Conservation (phyloP, 2,329 filamentous ascomycete species). For the Microcyclospora tardicrescens region DNA sequence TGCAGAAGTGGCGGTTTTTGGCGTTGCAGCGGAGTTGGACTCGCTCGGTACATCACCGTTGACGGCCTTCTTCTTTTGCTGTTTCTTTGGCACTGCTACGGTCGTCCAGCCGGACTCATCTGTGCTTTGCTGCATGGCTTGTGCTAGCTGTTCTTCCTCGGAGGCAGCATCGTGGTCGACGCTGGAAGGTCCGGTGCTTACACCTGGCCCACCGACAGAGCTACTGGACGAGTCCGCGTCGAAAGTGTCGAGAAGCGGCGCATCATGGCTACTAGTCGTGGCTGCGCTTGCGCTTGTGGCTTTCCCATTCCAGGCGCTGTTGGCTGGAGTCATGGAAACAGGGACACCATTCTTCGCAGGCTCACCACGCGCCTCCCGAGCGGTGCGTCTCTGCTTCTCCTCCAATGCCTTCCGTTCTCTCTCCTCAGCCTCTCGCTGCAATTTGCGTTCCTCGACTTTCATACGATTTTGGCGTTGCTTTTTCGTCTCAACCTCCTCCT, state of each 20-base stretch:
- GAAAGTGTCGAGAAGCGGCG: slow-evolving; percentile 37
- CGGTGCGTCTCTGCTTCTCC: slow-evolving; percentile 72
- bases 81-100: slow-evolving; percentile 42
- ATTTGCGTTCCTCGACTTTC: slow-evolving; percentile 73
- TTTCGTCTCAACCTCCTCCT: slow-evolving; percentile 68
- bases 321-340: slow-evolving; percentile 33
- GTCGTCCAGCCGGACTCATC: slow-evolving; percentile 48
- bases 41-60: slow-evolving; percentile 6
- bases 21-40: not conserved
- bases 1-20: not conserved
- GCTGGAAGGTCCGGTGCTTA: slow-evolving; percentile 25
- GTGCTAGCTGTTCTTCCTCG: slow-evolving; percentile 48
- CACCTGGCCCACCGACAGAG: slow-evolving; percentile 24
- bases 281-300: slow-evolving; percentile 11
- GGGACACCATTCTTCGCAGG: slow-evolving; percentile 64
- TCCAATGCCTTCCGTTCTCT: slow-evolving; percentile 60
- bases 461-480: slow-evolving; percentile 88
- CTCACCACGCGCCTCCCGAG: slow-evolving; percentile 69
- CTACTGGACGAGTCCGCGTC: slow-evolving; percentile 31
- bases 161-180: slow-evolving; percentile 39
- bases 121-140: slow-evolving; percentile 34
- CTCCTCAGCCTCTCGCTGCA: slow-evolving; percentile 63
- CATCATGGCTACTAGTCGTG: slow-evolving; percentile 8
- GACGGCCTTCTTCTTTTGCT: slow-evolving; percentile 32
- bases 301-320: slow-evolving; percentile 41